Percentiles rank a stretch among this genome's conserved stretches.
Evolutionary conservation across 176 grass and related monocot species (phyloP).

Genomic region (Zizania latifolia): DNA sequence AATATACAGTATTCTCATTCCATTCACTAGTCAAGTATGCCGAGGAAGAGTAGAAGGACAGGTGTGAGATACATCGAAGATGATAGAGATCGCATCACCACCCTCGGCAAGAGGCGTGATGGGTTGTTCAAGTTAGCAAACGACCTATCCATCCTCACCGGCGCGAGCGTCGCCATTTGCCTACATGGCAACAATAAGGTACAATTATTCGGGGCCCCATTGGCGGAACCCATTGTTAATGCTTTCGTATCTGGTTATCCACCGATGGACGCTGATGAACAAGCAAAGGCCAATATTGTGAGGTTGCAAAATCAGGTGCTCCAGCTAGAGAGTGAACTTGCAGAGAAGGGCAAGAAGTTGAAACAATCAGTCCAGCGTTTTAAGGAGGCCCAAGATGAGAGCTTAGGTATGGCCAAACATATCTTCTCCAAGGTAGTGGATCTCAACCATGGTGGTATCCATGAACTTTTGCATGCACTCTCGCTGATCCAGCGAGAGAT

Average conservation of each 20-base stretch:
- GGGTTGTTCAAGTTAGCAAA: too few relatives aligned
- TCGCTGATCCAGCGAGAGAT: background rate
- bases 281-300: background rate
- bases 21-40: background rate
- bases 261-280: background rate
- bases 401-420: background rate
- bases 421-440: background rate
- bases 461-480: background rate
- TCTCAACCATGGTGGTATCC: background rate
- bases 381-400: background rate
- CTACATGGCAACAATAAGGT: too few relatives aligned
- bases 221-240: background rate
- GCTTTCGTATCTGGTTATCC: background rate
- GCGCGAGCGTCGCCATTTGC: too few relatives aligned
- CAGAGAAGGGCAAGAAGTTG: background rate
- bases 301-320: background rate
- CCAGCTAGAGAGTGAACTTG: background rate
- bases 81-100: too few relatives aligned
- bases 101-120: too few relatives aligned
- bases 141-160: too few relatives aligned
- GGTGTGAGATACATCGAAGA: background rate
- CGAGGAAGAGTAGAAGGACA: background rate
- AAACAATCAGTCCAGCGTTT: background rate
- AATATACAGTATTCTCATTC: background rate
- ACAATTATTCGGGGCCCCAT: constrained; percentile 5